Base-by-base conservation (phyloP, 495 filamentous ascomycete genomes). In the Pyrenopolyporus hunteri region DNA sequence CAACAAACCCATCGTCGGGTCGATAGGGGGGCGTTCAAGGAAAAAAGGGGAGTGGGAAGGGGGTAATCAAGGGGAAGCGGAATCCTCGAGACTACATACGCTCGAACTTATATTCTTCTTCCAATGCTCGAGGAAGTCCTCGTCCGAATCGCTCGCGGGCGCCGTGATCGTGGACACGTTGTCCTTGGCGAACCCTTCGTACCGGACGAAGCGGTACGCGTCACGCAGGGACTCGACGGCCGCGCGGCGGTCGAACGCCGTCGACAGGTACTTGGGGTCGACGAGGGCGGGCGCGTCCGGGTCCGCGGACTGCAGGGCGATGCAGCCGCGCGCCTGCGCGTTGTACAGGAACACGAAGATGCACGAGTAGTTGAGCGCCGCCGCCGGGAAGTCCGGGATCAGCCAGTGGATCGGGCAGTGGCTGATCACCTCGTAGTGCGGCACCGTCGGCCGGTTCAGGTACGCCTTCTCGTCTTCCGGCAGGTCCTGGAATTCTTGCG, bases 181-280 rank as follows among this genome's bases (percentile, higher is more conserved):
- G 44, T 82, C 76, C 42, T 80, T 78, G 10, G 74, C 72, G 55
- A 83, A 81, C 0, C 70, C 68, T 6, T 79, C 76, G 11, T 75
- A 71, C 1, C 73, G 70, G 5, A 76, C 70, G 9, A 86, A 47
- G 19, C 79, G 68, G 2, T 83, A 29, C 0, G 74, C 68, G 6
- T 82, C 72, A 2, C 81, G 75, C 28, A 83, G 74, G 1, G 80
- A 74, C 62, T 87, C 82, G 29, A 87, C 68, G 9, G 80, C 78
- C 0, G 78, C 76, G 1, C 80, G 79, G 3, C 76, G 77, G 60
- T 89, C 87, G 47, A 78, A 88, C 4, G 81, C 76, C 39, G 84
- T 78, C 1, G 70, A 66, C 1, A 89, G 71, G 65, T 83, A 85
- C 19, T 74, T 74, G 0, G 85, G 83, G 63, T 88, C 78, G 59